Evolutionary conservation across 805 yeast species (phyloP), one percentile per base, ranked within the genome.

Genomic region (Candida stauntonica): DNA sequence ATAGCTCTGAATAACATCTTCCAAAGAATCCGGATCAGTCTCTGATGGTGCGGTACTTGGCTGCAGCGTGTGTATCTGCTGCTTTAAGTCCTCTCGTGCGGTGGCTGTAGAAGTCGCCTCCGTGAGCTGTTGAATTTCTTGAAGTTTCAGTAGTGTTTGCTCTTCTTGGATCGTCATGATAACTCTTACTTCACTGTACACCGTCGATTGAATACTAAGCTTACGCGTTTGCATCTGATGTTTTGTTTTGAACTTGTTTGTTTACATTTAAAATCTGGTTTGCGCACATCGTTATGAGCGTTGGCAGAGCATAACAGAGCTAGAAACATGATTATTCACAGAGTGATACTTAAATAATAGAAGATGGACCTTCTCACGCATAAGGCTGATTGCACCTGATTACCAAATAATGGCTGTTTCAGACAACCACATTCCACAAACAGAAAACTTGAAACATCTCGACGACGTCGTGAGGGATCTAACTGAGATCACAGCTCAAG

Each of bases 1-100:
- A 28, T 48, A 52, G 11, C 29, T 39, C 52, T 45, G 67, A 67
- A 70, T 55, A n/a, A 68, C 67, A 1, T 62, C 64, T 16, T 59
- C 57, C 4, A 68, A 45, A 1, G 49, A 39, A 6, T 39, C 49
- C 5, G 74, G 73, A 31, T 61, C 57, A 1, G 37, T 17, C 26
- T 36, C 24, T 9, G 5, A 8, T 13, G 42, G 38, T 5, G 46
- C 44, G 5, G 45, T 44, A 3, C 18, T 16, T 4, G 46, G 24
- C 27, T 38, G 33, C 18, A 35, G 35, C 18, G 51, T 34, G 31
- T 2, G 34, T 21, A 12, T 43, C 47, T 19, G 44, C 32, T 11
- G 9, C n/a, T 30, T 26, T 33, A 36, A 38, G 4, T 36, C 39
- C 5, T 14, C 26, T 11, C 29, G 41, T 3, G 44, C n/a, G 15